These are phyloP conservation scores for Solanum hybrid DNA, from an alignment of 305 asterid genomes.

Conservation along the genomic window DNA sequence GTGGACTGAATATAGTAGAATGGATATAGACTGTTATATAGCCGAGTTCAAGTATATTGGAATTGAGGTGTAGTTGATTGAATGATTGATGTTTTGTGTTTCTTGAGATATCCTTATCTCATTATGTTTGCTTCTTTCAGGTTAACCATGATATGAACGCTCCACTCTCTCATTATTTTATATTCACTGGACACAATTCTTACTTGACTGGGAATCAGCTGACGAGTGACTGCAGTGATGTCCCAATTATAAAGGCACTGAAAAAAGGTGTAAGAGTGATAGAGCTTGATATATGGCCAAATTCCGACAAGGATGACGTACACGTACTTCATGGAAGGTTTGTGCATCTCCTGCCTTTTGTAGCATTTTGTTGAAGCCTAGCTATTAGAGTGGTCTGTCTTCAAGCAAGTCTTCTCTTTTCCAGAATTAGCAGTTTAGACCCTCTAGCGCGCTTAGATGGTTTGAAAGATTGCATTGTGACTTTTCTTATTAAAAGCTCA, in stretches of 20 bases:
- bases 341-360: not conserved
- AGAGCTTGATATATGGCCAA: constrained; percentile 92
- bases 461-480: not conserved
- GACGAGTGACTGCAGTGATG: constrained; percentile 84
- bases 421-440: not conserved
- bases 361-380: not conserved
- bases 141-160: constrained; percentile 78
- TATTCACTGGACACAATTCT: constrained; percentile 84
- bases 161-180: constrained; percentile 70
- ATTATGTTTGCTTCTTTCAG: constrained; percentile 18
- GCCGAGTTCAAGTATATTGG: not conserved
- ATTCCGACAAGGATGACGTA: constrained; percentile 64
- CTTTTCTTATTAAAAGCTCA: not conserved
- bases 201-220: constrained; percentile 94
- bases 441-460: not conserved
- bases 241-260: constrained; percentile 69
- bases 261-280: constrained; percentile 79
- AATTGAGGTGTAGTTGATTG: not conserved
- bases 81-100: not conserved
- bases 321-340: constrained; percentile 85
- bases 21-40: not conserved
- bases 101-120: not conserved
- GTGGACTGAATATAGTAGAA: not conserved
- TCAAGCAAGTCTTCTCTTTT: not conserved
- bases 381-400: not conserved